phyloP scores from a whole-genome alignment of 2,329 filamentous ascomycete species.

The Aspergillus viridinutans region DNA sequence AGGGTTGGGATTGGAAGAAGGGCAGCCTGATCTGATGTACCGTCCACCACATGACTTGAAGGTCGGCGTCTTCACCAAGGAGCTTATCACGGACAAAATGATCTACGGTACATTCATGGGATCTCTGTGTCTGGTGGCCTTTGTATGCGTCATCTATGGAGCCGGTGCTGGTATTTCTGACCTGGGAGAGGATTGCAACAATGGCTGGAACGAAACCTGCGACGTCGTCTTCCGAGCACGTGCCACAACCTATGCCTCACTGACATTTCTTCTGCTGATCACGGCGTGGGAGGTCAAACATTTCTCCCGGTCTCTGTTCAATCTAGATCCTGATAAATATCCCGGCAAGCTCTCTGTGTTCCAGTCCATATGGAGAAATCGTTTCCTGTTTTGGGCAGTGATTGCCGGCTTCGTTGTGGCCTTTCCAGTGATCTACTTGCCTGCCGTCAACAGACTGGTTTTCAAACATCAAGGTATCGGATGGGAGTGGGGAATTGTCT shows the following conservation, averaged over 20 bases:
- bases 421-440: conserved; percentile 62
- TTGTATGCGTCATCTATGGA: conserved; percentile 38
- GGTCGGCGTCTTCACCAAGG: conserved; percentile 39
- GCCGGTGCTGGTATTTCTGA: conserved; percentile 41
- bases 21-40: conserved; percentile 70
- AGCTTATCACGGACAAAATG: conserved; percentile 40
- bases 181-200: conserved; percentile 54
- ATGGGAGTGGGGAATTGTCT: conserved; percentile 67
- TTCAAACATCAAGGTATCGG: conserved; percentile 63
- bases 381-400: conserved; percentile 66
- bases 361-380: conserved; percentile 63
- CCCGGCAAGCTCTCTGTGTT: conserved; percentile 63
- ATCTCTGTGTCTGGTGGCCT: conserved; percentile 39
- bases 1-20: conserved; percentile 74
- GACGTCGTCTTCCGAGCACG: conserved; percentile 62
- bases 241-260: conserved; percentile 67
- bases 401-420: conserved; percentile 52
- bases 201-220: conserved; percentile 46
- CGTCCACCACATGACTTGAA: conserved; percentile 67
- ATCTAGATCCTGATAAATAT: conserved; percentile 49
- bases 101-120: conserved; percentile 45
- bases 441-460: conserved; percentile 58
- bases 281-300: conserved; percentile 75
- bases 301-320: conserved; percentile 70
- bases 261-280: conserved; percentile 72